Percentiles rank a stretch among this genome's conserved stretches.
Conservation (phyloP, 1,284 basidiomycete genomes). For the Ustilago sp. region DNA sequence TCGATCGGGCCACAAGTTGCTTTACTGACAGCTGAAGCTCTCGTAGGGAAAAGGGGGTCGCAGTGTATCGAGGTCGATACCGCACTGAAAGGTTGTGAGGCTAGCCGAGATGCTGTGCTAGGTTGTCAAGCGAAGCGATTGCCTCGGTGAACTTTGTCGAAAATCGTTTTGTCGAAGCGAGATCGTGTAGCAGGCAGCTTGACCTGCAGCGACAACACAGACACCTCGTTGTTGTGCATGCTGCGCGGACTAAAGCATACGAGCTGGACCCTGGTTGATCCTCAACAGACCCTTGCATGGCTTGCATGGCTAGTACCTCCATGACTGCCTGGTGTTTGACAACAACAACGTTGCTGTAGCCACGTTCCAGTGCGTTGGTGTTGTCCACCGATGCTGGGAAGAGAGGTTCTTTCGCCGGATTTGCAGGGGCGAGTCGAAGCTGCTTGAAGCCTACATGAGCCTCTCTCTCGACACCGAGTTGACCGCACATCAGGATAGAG, state of each 20-base stretch:
- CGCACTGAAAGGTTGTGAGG: background rate
- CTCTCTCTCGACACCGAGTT: background rate
- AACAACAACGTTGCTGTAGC: no score
- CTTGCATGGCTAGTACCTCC: background rate
- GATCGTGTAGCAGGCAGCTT: slow-evolving; percentile 17
- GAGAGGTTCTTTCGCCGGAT: background rate
- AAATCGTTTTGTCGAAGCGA: slow-evolving; percentile 15
- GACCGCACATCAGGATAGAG: background rate
- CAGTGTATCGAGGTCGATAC: background rate
- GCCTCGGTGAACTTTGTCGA: background rate
- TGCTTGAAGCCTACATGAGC: background rate
- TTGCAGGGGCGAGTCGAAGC: no score
- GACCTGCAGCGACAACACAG: background rate
- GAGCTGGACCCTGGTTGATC: background rate
- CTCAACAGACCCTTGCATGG: background rate
- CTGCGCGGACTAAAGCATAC: background rate
- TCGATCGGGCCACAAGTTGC: background rate
- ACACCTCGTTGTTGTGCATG: background rate
- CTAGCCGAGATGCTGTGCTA: slow-evolving; percentile 4
- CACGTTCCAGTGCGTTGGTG: no score
- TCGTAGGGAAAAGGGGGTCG: no score
- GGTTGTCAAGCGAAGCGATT: slow-evolving; percentile 5
- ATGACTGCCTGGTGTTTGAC: background rate
- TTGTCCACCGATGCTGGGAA: background rate
- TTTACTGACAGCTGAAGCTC: no score